Evolutionary conservation across 1,139 yeast species (phyloP), one percentile per base, ranked within the genome.

Genomic region (Yarrowia galli): DNA sequence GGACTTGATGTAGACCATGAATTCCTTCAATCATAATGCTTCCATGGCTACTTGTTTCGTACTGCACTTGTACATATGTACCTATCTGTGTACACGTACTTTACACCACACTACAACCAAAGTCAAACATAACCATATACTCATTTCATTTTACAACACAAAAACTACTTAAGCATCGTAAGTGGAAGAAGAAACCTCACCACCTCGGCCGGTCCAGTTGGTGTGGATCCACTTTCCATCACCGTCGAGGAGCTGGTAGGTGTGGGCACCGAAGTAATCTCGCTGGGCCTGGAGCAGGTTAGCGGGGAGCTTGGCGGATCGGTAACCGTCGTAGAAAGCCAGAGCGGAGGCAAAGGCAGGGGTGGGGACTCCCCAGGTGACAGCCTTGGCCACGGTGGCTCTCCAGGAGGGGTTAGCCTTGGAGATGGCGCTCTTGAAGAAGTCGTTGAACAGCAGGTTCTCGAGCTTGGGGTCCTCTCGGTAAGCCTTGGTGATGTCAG

Each of bases 161-260:
- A 36, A 58, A 43, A 58, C 63, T 56, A 56, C 51, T 82, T 86
- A 95, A 82, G 97, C 98, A 77, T 89, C 89, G 83, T 95, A 95
- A 75, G 96, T 91, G 67, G 97, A 84, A 73, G 99, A 97, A 74
- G 98, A 89, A 74, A 93, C 92, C 82, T 93, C 88, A 85, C 99
- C 99, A 83, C 98, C 99, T 79, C 88, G 89, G 81, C 99, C 99
- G 73, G 99, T 95, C 99, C 99, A 95, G 96, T 95, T 93, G 79
- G 93, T 85, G 84, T 95, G 99, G 81, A 93, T 89, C 85, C 90
- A 88, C 75, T 87, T 83, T 77, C 86, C 96, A 78, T 82, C 82
- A 69, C 83, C 91, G 75, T 97, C 97, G 79, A 92, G 85, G 73
- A 95, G 97, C 81, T 88, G 87, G 92, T 95, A 95, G 78, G 99